Conservation (phyloP, 208 protist genomes). For the Leishmania tarentolae region DNA sequence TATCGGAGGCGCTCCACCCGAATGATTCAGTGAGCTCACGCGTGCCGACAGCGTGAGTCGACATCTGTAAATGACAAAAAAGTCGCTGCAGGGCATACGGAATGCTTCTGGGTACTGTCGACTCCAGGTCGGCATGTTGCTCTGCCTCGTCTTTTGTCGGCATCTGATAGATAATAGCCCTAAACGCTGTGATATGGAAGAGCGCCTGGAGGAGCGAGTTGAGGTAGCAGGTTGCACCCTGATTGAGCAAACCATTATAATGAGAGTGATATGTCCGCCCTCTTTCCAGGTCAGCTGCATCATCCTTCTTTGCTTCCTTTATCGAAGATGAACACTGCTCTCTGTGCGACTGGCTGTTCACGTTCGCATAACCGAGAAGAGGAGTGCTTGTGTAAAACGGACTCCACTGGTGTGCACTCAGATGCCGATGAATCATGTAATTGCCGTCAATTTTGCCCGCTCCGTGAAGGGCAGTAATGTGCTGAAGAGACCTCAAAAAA, state of each 20-base stretch:
- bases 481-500: conserved; percentile 79
- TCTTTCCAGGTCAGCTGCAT: conserved; percentile 14
- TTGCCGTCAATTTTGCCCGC: conserved; percentile 51
- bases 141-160: conserved; percentile 84
- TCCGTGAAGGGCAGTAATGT: conserved; percentile 67
- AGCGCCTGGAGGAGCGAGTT: conserved; percentile 92
- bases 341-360: conserved; percentile 62
- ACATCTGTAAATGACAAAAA: conserved; percentile 88
- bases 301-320: conserved; percentile 8
- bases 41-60: conserved; percentile 65
- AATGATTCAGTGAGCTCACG: conserved; percentile 92
- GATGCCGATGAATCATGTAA: conserved; percentile 74
- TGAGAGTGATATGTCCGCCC: conserved; percentile 19
- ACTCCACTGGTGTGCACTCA: conserved; percentile 72
- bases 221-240: conserved; percentile 93
- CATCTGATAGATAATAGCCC: conserved; percentile 88
- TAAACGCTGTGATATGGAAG: conserved; percentile 89
- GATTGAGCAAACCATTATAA: conserved; percentile 89
- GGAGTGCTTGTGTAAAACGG: conserved; percentile 40
- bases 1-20: conserved; percentile 88
- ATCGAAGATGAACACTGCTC: conserved; percentile 22
- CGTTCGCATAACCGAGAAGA: conserved; percentile 63
- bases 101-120: conserved; percentile 66
- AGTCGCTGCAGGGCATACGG: conserved; percentile 89
- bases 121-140: conserved; percentile 26